Base-by-base conservation (phyloP, 208 protist species). In the Trypanosoma lewisi region DNA sequence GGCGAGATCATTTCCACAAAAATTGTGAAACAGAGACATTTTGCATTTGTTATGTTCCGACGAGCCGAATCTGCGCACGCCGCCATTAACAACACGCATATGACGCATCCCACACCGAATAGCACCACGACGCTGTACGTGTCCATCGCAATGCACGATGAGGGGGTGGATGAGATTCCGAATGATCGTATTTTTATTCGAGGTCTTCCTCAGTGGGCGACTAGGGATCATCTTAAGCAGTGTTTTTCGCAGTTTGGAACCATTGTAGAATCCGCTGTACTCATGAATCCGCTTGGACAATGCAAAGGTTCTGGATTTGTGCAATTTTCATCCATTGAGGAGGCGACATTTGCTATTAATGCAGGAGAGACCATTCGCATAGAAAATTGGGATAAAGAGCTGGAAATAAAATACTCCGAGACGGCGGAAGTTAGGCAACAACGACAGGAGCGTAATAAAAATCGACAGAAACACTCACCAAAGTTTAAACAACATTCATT, bases 271-370 rank as follows among this genome's bases (percentile, higher is more conserved):
- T 81, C 78, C 33, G 85, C 82, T 1, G 85, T 96, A 8, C 51
- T 96, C n/a, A 91, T 90, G 72, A 93, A 93, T 47, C 72, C 78
- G n/a, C 68, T 86, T 25, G 89, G 89, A n/a, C 89, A 96, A 65
- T 96, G 89, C 67, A 96, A 96, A 67, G 89, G 89, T 3, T 92
- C 86, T 27, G 89, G 89, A 5, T 96, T 96, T 73, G 89, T 93
- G 17, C 87, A 92, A 67, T 96, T 96, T 59, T 66, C 80, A 23
- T 74, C 75, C 0, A 69, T 84, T 27, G 75, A 87, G 31, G 82
- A 93, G 48, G 89, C 89, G 19, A 83, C 74, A 23, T 71, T 70
- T 2, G 86, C 85, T 21, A 75, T 96, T 44, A 63, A 77, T 1
- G 83, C 80, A 45, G 51, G 66, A 11, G 73, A 78, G 27, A 63